Evolutionary conservation across 176 grass and related monocot genomes (phyloP).

Genomic region (Avena atlantica): DNA sequence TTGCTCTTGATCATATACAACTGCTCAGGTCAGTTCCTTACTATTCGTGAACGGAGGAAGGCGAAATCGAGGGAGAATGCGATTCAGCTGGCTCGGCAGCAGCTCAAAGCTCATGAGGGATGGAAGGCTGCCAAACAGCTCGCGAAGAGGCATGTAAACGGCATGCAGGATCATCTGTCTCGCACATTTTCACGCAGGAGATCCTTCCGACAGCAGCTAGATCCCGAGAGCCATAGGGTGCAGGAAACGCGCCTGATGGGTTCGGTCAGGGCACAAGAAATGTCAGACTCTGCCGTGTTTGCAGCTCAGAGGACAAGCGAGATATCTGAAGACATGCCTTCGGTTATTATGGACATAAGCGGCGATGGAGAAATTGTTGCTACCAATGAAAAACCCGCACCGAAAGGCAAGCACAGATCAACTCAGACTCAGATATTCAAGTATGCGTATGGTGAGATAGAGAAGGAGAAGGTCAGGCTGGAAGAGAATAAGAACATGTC

Average conservation of each 20-base stretch:
- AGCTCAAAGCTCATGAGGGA: conserved; percentile 67
- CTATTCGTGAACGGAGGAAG: conserved; percentile 67
- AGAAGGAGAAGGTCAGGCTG: conserved; percentile 74
- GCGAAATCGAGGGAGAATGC: conserved; percentile 80
- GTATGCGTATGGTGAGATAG: conserved; percentile 87
- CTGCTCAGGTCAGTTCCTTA: conserved; percentile 80
- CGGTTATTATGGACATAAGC: conserved; percentile 51
- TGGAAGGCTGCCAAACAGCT: conserved; percentile 75
- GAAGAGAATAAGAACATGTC: conserved; percentile 74
- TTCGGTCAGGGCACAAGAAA: conserved; percentile 24
- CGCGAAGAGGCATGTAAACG: conserved; percentile 57
- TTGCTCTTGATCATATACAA: conserved; percentile 85
- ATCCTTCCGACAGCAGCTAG: conserved; percentile 41
- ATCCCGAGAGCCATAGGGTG: conserved; percentile 35
- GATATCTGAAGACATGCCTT: conserved; percentile 58
- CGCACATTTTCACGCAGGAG: conserved; percentile 64
- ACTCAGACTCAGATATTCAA: conserved; percentile 78
- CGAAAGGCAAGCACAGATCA: conserved; percentile 70
- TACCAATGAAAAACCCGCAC: conserved; percentile 40
- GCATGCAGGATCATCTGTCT: conserved; percentile 58
- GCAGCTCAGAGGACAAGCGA: conserved; percentile 35
- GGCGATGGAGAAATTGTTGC: conserved; percentile 46
- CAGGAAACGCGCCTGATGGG: conserved; percentile 44
- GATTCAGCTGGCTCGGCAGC: conserved; percentile 68
- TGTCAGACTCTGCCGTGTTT: conserved; percentile 54